These are phyloP conservation scores for Raphanus raphanistrum DNA, from an alignment of 345 rosid species.

Conservation along the genomic window DNA sequence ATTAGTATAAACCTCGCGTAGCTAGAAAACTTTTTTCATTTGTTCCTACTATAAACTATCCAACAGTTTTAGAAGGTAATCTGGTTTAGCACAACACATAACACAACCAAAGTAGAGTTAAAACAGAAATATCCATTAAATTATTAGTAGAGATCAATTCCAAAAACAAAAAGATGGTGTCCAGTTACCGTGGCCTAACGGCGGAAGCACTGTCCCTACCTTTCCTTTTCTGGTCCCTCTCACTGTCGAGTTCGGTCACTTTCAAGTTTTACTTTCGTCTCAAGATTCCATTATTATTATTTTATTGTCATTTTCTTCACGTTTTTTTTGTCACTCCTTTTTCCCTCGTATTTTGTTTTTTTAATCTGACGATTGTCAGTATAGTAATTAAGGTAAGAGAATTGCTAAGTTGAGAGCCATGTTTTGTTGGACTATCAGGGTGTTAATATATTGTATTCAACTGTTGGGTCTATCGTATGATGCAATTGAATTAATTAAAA, in stretches of 20 bases:
- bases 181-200: neutral
- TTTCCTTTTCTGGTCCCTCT: constrained; percentile 2
- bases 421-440: neutral
- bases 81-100: too few species aligned
- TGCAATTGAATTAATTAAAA: too few species aligned
- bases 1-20: too few species aligned
- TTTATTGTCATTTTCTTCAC: neutral
- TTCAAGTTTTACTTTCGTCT: neutral
- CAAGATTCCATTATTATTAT: neutral
- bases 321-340: neutral
- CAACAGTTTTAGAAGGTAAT: too few species aligned
- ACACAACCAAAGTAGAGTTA: too few species aligned
- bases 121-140: too few species aligned
- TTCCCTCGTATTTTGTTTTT: neutral
- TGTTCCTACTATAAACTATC: too few species aligned
- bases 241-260: neutral
- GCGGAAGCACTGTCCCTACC: constrained; percentile 8
- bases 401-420: neutral
- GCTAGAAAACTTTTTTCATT: too few species aligned
- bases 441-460: too few species aligned
- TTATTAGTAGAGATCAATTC: neutral
- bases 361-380: neutral
- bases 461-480: too few species aligned
- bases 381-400: neutral
- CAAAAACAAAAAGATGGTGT: neutral